Evolutionary conservation across 208 protist genomes (phyloP).

Genomic region (Tritrichomonas musculus): DNA sequence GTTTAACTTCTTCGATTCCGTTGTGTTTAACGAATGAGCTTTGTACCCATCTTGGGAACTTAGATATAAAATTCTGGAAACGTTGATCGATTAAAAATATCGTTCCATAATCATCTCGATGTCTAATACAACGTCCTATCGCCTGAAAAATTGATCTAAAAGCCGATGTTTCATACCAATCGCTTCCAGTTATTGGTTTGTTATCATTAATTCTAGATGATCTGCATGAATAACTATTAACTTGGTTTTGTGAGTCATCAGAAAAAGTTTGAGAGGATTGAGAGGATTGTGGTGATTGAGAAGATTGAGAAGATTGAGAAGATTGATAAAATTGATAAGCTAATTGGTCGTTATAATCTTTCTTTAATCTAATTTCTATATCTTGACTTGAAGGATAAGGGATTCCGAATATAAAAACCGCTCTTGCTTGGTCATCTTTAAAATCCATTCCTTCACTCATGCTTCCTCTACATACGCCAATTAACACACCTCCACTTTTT

Average conservation of each 20-base stretch:
- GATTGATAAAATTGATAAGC: not conserved
- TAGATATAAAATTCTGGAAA: constrained; percentile 28
- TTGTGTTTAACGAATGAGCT: no score
- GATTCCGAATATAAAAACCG: constrained; percentile 27
- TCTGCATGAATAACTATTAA: no score
- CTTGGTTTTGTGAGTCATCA: no score
- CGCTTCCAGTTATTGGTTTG: not conserved
- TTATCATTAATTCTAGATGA: no score
- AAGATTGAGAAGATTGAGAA: no score
- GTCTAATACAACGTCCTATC: constrained; percentile 44
- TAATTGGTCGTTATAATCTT: not conserved
- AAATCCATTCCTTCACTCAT: constrained; percentile 47
- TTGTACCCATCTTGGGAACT: not conserved
- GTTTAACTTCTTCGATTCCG: no score
- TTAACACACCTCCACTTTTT: constrained; percentile 27
- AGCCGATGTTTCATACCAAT: not conserved
- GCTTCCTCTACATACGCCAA: constrained; percentile 42
- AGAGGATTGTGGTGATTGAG: no score
- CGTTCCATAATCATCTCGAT: constrained; percentile 47
- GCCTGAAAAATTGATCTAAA: constrained; percentile 37
- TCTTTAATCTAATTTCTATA: not conserved
- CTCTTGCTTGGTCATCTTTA: constrained; percentile 29
- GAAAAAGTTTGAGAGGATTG: not conserved
- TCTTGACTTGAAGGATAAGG: not conserved
- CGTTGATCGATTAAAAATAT: constrained; percentile 45